phyloP scores from a whole-genome alignment of 2,329 filamentous ascomycete genomes.

The Aureobasidium sp. region DNA sequence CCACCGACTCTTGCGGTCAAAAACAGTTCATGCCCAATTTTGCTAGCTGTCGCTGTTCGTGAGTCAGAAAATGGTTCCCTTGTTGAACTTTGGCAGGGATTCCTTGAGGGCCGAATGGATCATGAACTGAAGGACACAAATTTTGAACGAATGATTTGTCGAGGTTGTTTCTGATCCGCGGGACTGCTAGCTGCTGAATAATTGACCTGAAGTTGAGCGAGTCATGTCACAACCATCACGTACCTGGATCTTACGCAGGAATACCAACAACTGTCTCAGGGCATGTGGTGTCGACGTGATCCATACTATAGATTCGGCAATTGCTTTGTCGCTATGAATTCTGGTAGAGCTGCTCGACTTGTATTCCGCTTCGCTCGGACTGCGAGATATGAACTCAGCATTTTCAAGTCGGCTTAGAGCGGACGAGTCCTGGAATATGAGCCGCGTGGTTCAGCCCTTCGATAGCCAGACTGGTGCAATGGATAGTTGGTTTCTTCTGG shows the following conservation, averaged over 20 bases:
- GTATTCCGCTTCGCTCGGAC: neutral
- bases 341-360: neutral
- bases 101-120: neutral
- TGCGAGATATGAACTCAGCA: neutral
- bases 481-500: neutral
- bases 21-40: neutral
- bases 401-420: neutral
- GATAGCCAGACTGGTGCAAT: neutral
- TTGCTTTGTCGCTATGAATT: too few species aligned
- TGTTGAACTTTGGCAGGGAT: neutral
- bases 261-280: neutral
- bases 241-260: neutral
- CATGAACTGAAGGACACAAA: neutral
- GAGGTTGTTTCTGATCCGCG: neutral
- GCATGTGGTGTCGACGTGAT: neutral
- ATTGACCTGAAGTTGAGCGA: neutral
- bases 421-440: neutral
- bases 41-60: neutral
- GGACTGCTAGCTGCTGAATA: neutral
- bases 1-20: neutral
- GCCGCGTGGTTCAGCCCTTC: neutral
- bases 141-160: neutral
- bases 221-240: neutral
- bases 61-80: neutral
- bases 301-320: neutral